Percentiles rank a stretch among this genome's conserved stretches.
Evolutionary conservation across 805 yeast species (phyloP).

Genomic region (Isabelozyma heimii): DNA sequence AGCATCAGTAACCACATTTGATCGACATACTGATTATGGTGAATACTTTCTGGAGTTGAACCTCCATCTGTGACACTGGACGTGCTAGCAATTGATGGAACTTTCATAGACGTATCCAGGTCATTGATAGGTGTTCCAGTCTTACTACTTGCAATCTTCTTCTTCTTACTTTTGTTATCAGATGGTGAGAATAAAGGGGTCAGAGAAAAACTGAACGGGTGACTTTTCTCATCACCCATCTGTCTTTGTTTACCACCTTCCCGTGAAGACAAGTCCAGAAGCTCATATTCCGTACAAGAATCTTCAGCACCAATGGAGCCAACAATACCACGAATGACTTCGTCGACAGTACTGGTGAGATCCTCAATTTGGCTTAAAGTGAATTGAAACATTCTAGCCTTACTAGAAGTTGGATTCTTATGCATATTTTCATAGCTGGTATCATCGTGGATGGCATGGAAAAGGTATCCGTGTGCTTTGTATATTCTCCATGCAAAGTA

Average conservation of each 20-base stretch:
- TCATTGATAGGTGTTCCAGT: not conserved
- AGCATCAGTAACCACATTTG: slow-evolving; percentile 26
- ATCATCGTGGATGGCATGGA: slow-evolving; percentile 1
- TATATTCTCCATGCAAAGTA: slow-evolving; percentile 65
- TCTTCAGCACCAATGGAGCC: slow-evolving; percentile 6
- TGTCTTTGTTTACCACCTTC: not conserved
- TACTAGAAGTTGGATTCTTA: slow-evolving; percentile 3
- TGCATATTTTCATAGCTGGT: slow-evolving; percentile 5
- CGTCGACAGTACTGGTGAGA: slow-evolving; percentile 1
- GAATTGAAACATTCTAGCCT: slow-evolving; percentile 12
- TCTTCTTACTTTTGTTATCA: not conserved
- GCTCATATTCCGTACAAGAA: not conserved
- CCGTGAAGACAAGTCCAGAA: not conserved
- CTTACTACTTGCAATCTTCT: not conserved
- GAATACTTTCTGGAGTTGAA: not conserved
- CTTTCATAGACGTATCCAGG: not conserved
- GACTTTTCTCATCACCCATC: not conserved
- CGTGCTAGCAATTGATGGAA: not conserved
- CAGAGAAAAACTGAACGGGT: not conserved
- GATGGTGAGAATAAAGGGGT: not conserved
- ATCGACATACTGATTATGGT: slow-evolving; percentile 16
- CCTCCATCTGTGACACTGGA: not conserved
- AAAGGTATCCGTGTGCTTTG: slow-evolving; percentile 43
- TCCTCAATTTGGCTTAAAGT: slow-evolving; percentile 10
- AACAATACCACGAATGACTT: slow-evolving; percentile 1